Evolutionary conservation across 371 early-diverging fungal species (phyloP).

Genomic region (Mucor irregularis): DNA sequence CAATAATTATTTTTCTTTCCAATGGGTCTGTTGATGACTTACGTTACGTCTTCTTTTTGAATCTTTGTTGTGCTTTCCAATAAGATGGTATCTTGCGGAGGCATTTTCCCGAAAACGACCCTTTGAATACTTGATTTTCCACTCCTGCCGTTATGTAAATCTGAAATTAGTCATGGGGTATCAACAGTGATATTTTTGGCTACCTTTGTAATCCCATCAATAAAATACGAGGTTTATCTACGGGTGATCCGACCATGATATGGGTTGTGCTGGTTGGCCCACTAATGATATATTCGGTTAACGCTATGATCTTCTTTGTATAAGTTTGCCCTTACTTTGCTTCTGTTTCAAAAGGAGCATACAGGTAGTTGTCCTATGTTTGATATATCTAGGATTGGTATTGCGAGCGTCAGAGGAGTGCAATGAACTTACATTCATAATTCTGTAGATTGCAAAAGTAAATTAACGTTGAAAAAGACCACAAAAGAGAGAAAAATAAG

Average conservation of each 20-base stretch:
- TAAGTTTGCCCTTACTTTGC: not conserved
- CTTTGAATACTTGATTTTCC: constrained; percentile 91
- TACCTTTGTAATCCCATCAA: constrained; percentile 69
- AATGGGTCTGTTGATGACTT: not conserved
- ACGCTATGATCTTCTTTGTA: no score
- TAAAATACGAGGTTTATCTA: constrained; percentile 57
- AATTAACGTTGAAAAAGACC: not conserved
- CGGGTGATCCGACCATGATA: constrained; percentile 16
- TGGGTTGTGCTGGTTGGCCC: constrained; percentile 19
- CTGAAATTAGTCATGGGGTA: not conserved
- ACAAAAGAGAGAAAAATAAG: not conserved
- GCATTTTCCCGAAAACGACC: constrained; percentile 91
- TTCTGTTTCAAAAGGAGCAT: constrained; percentile 16
- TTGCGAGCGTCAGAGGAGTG: no score
- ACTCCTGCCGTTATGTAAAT: no score
- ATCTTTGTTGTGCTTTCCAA: constrained; percentile 83
- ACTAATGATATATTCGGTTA: no score
- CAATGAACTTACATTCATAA: constrained; percentile 3
- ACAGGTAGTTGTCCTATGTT: not conserved
- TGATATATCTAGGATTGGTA: no score
- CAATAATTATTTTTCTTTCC: not conserved
- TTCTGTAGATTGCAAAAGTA: no score
- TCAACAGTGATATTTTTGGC: not conserved
- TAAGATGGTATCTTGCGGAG: constrained; percentile 88
- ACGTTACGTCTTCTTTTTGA: constrained; percentile 72